phyloP scores from a whole-genome alignment of 2,329 filamentous ascomycete species.

The Colletotrichum abscissum region DNA sequence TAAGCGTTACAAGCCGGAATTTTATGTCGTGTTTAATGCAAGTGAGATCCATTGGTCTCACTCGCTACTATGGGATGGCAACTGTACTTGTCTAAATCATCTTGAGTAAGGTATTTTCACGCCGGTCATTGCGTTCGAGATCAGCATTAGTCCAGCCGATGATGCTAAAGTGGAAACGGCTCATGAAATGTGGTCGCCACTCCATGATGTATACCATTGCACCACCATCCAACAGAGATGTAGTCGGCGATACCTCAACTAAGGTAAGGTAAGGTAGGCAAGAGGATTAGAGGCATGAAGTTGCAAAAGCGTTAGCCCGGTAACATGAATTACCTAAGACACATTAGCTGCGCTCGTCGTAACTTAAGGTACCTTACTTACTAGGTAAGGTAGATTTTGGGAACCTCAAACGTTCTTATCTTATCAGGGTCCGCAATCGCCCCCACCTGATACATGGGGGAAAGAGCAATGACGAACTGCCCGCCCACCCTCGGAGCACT shows the following conservation, averaged over 20 bases:
- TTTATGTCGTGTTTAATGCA: not conserved
- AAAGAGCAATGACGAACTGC: conserved; percentile 9
- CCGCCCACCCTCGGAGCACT: not conserved
- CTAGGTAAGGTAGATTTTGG: not conserved
- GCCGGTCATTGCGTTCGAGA: too few relatives aligned
- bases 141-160: too few relatives aligned
- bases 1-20: not conserved
- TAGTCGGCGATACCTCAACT: not conserved
- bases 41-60: too few relatives aligned
- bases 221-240: not conserved
- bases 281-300: not conserved
- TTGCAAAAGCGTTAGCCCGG: not conserved
- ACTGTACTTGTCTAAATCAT: too few relatives aligned
- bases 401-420: not conserved
- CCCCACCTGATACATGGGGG: conserved; percentile 5
- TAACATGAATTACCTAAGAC: not conserved
- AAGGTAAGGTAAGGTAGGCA: too few relatives aligned
- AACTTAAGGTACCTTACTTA: too few relatives aligned
- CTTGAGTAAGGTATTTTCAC: too few relatives aligned
- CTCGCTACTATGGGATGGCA: too few relatives aligned
- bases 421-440: conserved; percentile 9
- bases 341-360: not conserved
- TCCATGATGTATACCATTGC: not conserved
- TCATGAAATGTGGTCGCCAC: too few relatives aligned
- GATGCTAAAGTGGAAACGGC: too few relatives aligned